Percentiles rank a stretch among this genome's conserved stretches.
phyloP scores from a whole-genome alignment of 1,284 basidiomycete genomes.

The Pseudozyma hubeiensis region DNA sequence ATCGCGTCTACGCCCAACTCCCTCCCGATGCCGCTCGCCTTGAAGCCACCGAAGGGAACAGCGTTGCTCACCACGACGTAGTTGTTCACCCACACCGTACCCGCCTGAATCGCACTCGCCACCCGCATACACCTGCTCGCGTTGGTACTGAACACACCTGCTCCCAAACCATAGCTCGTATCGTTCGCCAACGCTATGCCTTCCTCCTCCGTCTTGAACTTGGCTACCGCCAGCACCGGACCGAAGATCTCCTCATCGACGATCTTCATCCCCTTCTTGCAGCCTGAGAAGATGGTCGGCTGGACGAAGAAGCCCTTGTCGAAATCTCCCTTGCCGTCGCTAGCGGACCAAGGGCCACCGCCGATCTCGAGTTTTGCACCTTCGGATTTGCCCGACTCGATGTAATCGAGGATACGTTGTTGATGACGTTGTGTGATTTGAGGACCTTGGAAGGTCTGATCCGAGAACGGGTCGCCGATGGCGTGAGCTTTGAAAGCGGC shows the following conservation, averaged over 20 bases:
- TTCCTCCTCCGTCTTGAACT: constrained; percentile 71
- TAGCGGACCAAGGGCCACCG: constrained; percentile 70
- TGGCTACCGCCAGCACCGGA: constrained; percentile 75
- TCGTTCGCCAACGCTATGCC: constrained; percentile 82
- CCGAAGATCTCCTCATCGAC: constrained; percentile 81
- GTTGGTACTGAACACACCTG: constrained; percentile 85
- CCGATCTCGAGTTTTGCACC: constrained; percentile 80
- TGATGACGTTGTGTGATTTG: constrained; percentile 83
- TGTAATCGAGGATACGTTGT: constrained; percentile 89
- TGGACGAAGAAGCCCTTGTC: constrained; percentile 72
- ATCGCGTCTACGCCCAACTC: constrained; percentile 62
- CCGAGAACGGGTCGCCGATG: constrained; percentile 83
- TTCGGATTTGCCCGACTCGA: constrained; percentile 86
- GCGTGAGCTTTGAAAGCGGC: constrained; percentile 73
- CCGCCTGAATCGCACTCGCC: constrained; percentile 81
- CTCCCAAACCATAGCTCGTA: constrained; percentile 82
- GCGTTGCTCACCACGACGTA: constrained; percentile 48
- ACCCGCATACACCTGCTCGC: constrained; percentile 79
- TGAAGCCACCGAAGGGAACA: constrained; percentile 55
- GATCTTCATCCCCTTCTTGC: constrained; percentile 74
- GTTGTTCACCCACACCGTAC: constrained; percentile 81
- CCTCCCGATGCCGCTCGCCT: constrained; percentile 56
- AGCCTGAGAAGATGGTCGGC: constrained; percentile 73
- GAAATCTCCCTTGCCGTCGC: constrained; percentile 74
- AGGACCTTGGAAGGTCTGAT: constrained; percentile 81